Evolutionary conservation across 176 grass and related monocot genomes (phyloP).

Genomic region (Oryza rufipogon): DNA sequence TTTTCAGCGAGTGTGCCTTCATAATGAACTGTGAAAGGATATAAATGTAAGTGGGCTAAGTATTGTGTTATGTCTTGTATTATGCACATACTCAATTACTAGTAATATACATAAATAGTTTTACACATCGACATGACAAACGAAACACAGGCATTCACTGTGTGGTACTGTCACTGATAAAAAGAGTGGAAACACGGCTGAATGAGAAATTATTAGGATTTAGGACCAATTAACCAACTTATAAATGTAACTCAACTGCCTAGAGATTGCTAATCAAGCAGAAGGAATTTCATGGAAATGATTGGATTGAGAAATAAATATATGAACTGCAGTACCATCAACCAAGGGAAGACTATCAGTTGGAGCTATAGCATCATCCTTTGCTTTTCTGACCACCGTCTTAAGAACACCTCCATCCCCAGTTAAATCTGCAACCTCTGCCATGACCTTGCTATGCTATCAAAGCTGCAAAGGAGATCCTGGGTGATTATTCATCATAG

Average conservation of each 20-base stretch:
- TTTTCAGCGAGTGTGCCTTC: conserved; percentile 88
- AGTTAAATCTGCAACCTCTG: conserved; percentile 75
- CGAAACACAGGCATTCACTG: neutral
- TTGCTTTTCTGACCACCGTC: conserved; percentile 70
- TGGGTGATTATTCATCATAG: neutral
- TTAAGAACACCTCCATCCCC: conserved; percentile 93
- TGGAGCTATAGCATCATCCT: conserved; percentile 73
- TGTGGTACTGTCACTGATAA: neutral
- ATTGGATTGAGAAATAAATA: neutral
- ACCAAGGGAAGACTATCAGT: conserved; percentile 80
- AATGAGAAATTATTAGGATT: neutral
- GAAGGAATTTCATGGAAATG: neutral
- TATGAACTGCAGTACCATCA: conserved; percentile 64
- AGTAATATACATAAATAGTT: neutral
- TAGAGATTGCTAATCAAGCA: neutral
- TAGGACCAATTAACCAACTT: neutral
- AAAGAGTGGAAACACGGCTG: neutral
- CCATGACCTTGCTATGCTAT: conserved; percentile 51
- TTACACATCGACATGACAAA: neutral
- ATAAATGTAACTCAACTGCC: neutral
- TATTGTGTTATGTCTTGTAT: neutral
- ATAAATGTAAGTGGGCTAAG: conserved; percentile 10
- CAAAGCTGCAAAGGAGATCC: neutral
- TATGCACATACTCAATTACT: neutral
- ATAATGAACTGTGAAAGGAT: conserved; percentile 74